Base-by-base conservation (phyloP, 768 basidiomycete species). In the Russula ochroleuca region DNA sequence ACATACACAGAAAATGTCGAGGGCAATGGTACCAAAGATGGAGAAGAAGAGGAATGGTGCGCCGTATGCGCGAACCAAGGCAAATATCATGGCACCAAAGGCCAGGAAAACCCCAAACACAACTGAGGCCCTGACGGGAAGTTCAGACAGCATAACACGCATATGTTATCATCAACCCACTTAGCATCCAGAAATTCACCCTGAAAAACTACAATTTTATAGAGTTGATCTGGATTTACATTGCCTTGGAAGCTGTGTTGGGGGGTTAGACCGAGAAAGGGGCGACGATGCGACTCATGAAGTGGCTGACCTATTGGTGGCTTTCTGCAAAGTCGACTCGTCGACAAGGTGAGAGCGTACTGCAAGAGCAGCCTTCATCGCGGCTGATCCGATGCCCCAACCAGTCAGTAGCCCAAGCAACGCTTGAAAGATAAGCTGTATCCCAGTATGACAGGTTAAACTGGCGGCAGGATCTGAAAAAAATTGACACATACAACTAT, bases 331-430 rank as follows among this genome's bases (percentile, higher is more conserved):
- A 6, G 70, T 70, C 9, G 68, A 58, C 37, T 72, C 66, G 15
- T 77, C 66, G 9, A 75, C 61, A 0, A 70, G 68, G 49, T 75
- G 68, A 56, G 73, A 70, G 7, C 79, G 73, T 0, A 79, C 79
- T 4, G 76, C 70, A 0, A 82, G 69, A 0, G 78, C 78, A 0
- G 81, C 78, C 3, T 78, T 78, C 83, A 85, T 85, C 0, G 77
- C 82, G 0, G 81, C 83, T 19, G 75, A 73, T 3, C 83, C 82
- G 68, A 82, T 76, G 0, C 78, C 84, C 84, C 84, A 86, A 21
- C 83, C 83, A 1, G 80, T 28, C 7, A 76, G 73, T 45, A 82
- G 66, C 2, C 83, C 83, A 13, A 84, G 25, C 6, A 65, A 50
- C 10, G 59, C 47, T 45, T 65, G 64, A 21, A 52, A 5, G 48